Evolutionary conservation across 176 grass and related monocot genomes (phyloP).

Genomic region (Triticum monococcum): DNA sequence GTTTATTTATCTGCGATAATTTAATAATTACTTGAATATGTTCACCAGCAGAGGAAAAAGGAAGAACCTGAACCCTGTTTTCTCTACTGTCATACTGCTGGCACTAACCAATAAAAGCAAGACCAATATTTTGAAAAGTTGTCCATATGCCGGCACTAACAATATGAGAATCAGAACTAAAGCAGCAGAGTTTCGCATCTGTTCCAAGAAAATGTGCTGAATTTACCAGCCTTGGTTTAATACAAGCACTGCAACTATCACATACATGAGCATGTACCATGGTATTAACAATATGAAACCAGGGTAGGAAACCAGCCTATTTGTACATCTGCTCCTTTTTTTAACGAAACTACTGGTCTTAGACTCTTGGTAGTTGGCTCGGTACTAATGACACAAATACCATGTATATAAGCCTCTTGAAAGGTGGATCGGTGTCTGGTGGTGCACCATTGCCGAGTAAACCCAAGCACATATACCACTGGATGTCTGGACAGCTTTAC

Average conservation of each 20-base stretch:
- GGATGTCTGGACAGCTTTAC: background rate
- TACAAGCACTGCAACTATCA: background rate
- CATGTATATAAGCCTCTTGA: constrained; percentile 4
- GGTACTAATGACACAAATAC: background rate
- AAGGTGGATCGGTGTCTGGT: background rate
- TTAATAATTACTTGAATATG: background rate
- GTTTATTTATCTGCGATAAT: background rate
- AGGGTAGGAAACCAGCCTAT: background rate
- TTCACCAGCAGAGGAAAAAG: too few relatives aligned
- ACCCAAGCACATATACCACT: constrained; percentile 9
- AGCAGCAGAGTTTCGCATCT: background rate
- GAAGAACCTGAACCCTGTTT: background rate
- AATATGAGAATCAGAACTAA: background rate
- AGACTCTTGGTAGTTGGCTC: background rate
- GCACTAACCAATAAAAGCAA: background rate
- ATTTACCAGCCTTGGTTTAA: background rate
- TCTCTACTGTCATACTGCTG: background rate
- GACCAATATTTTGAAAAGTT: background rate
- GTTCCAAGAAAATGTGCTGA: background rate
- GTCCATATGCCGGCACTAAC: background rate
- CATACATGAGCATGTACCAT: background rate
- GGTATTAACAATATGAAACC: constrained; percentile 23
- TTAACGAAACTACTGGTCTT: background rate
- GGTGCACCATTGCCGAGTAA: background rate
- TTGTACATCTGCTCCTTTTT: background rate